A percentile compares a stretch with the other conserved stretches of the same genome.
phyloP scores from a whole-genome alignment of 1,284 basidiomycete genomes.

The Pseudozyma flocculosa region DNA sequence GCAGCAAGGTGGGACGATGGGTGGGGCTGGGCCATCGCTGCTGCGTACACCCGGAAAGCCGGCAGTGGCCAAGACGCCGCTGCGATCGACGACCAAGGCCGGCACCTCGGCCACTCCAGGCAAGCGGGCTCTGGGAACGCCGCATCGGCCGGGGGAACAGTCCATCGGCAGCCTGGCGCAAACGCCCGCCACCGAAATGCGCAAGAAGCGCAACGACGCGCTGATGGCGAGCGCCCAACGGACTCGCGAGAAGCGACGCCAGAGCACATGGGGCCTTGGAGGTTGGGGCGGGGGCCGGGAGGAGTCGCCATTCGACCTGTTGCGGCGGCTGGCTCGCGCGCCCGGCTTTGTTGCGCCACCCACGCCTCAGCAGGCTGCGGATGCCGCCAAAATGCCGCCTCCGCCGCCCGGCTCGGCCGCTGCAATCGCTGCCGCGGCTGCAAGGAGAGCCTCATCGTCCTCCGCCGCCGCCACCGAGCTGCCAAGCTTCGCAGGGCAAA shows the following conservation, averaged over 20 bases:
- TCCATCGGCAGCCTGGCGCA: slow-evolving; percentile 3
- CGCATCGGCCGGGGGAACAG: not conserved
- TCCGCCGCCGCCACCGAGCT: slow-evolving; percentile 12
- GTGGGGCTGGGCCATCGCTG: no score
- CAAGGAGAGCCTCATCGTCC: not conserved
- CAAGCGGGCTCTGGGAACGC: not conserved
- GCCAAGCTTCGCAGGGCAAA: slow-evolving; percentile 9
- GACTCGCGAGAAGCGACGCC: slow-evolving; percentile 18
- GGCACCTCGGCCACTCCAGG: not conserved
- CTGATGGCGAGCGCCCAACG: slow-evolving; percentile 29
- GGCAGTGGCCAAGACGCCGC: no score
- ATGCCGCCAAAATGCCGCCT: not conserved
- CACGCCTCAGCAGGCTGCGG: slow-evolving; percentile 9
- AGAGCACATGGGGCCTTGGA: slow-evolving; percentile 33
- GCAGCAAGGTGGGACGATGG: not conserved
- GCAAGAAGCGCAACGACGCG: slow-evolving; percentile 32
- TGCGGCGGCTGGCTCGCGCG: slow-evolving; percentile 28
- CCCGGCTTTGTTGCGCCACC: slow-evolving; percentile 27
- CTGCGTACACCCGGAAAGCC: no score
- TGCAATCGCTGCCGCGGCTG: not conserved
- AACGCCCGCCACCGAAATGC: slow-evolving; percentile 32
- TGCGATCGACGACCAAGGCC: not conserved
- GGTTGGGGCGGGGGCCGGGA: slow-evolving; percentile 39
- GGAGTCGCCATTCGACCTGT: slow-evolving; percentile 37
- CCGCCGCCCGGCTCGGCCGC: not conserved